These are phyloP conservation scores for Logfia minima DNA, from an alignment of 129 eudicot species.

Conservation along the genomic window DNA sequence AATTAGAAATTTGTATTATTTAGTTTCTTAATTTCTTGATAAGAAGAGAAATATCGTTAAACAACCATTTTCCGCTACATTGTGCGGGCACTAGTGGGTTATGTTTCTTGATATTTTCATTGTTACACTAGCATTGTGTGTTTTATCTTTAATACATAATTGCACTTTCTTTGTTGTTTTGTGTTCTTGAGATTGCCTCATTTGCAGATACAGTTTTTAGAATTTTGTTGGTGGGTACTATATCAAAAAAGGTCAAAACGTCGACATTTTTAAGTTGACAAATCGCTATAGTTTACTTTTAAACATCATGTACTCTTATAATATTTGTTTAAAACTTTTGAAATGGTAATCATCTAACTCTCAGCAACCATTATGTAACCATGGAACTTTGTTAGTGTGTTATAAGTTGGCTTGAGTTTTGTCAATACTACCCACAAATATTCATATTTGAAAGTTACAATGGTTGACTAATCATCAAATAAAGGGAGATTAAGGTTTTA, in stretches of 20 bases:
- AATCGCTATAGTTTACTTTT: background rate
- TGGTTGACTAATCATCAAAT: background rate
- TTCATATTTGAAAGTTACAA: background rate
- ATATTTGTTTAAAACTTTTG: background rate
- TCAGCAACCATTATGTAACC: background rate
- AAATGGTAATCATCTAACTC: background rate
- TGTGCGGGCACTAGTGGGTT: too few species aligned
- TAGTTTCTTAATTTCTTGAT: too few species aligned
- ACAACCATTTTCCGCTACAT: too few species aligned
- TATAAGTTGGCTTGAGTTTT: background rate
- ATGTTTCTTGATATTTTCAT: background rate
- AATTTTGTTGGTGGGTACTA: background rate
- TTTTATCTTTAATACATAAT: background rate
- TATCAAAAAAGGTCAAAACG: background rate
- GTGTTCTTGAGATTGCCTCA: background rate
- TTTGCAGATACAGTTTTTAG: background rate
- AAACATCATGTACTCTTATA: too few species aligned
- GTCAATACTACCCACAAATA: background rate
- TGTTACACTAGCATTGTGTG: constrained; percentile 3
- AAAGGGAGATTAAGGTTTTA: too few species aligned
- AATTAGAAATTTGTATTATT: too few species aligned
- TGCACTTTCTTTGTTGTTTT: constrained; percentile 6
- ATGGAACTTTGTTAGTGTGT: background rate
- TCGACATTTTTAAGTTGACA: background rate
- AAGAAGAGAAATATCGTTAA: too few species aligned